Evolutionary conservation across 2,329 filamentous ascomycete species (phyloP).

Genomic region (Alternaria viburni): DNA sequence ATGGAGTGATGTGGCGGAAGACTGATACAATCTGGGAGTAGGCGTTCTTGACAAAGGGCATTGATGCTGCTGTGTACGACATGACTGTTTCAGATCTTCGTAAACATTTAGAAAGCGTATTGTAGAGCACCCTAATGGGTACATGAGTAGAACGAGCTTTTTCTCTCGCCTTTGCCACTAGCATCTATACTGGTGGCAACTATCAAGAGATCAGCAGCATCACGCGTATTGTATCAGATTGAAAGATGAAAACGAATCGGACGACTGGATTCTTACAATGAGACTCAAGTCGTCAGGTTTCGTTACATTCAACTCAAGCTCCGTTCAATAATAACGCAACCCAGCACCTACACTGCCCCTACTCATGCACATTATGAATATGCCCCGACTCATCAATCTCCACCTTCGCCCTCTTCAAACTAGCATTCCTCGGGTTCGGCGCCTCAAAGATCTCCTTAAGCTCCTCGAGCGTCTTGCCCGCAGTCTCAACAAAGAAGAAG

Average conservation of each 20-base stretch:
- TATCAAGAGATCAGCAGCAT: not conserved
- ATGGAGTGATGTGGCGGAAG: not conserved
- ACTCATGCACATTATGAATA: slow-evolving; percentile 29
- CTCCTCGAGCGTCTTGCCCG: slow-evolving; percentile 42
- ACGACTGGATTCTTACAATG: not conserved
- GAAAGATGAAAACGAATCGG: no score
- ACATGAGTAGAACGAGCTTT: not conserved
- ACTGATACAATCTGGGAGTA: not conserved
- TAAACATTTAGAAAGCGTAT: not conserved
- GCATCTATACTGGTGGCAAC: not conserved
- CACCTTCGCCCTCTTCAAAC: slow-evolving; percentile 31
- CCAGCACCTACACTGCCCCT: not conserved
- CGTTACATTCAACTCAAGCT: not conserved
- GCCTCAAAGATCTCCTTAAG: slow-evolving; percentile 43
- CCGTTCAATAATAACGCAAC: not conserved
- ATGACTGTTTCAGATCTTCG: not conserved
- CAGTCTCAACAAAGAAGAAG: slow-evolving; percentile 44
- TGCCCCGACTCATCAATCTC: slow-evolving; percentile 31
- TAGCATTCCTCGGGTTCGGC: slow-evolving; percentile 34
- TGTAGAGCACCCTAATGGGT: no score
- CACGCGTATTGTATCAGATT: not conserved
- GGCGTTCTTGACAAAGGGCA: not conserved
- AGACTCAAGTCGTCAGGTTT: not conserved
- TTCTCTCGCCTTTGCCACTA: not conserved
- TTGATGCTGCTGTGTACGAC: not conserved